Evolutionary conservation across 345 rosid species (phyloP).

Genomic region (Ceriops tagal): DNA sequence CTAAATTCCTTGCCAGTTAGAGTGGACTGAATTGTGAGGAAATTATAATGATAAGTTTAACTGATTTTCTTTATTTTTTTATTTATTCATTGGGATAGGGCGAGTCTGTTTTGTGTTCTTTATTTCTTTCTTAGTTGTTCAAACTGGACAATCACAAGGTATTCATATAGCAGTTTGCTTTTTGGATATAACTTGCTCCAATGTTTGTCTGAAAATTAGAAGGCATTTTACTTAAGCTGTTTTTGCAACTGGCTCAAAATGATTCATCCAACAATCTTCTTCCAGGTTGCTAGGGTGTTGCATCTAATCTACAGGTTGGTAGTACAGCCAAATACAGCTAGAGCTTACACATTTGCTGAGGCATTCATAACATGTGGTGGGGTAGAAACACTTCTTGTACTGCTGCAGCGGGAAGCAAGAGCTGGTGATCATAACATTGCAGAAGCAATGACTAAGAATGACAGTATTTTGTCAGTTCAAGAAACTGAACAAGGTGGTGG

Average conservation of each 20-base stretch:
- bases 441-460: conserved; percentile 35
- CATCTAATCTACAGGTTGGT: conserved; percentile 86
- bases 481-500: conserved; percentile 38
- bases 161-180: background rate
- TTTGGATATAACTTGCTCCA: background rate
- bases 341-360: conserved; percentile 75
- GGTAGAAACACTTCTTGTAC: conserved; percentile 92
- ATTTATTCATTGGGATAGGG: background rate
- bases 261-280: conserved; percentile 16
- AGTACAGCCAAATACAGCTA: conserved; percentile 83
- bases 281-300: conserved; percentile 86
- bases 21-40: too few relatives aligned
- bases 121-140: background rate
- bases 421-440: conserved; percentile 54
- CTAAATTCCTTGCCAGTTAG: too few relatives aligned
- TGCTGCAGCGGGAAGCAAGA: conserved; percentile 93
- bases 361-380: conserved; percentile 85
- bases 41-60: too few relatives aligned
- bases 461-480: conserved; percentile 33
- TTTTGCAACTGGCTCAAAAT: conserved; percentile 13
- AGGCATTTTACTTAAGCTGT: background rate
- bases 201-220: conserved; percentile 7
- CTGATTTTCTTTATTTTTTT: background rate
- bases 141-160: conserved; percentile 5
- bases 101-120: background rate